Evolutionary conservation across 331 rosid genomes (phyloP).

Genomic region (Malus hybrid): DNA sequence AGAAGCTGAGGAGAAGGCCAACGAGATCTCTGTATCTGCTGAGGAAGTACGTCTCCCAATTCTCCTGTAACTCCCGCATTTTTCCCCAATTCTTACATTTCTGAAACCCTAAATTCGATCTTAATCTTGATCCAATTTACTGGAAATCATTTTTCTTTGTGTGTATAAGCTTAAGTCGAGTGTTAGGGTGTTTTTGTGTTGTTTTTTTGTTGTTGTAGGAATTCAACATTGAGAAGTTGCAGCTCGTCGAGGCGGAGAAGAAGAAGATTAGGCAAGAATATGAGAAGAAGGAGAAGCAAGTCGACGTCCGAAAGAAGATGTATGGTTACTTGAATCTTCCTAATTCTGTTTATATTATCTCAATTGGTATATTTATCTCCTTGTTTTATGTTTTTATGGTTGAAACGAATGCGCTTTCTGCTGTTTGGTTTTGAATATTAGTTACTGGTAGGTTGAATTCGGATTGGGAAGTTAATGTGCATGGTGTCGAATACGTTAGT

Average conservation of each 20-base stretch:
- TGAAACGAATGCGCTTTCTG: neutral
- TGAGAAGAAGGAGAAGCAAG: slow-evolving; percentile 89
- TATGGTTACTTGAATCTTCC: slow-evolving; percentile 16
- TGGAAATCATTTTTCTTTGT: neutral
- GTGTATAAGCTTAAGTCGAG: neutral
- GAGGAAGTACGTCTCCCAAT: slow-evolving; percentile 55
- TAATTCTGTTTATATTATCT: neutral
- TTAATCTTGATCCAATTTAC: neutral
- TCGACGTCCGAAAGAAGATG: slow-evolving; percentile 94
- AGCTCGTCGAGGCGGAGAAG: slow-evolving; percentile 89
- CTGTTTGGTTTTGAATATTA: neutral
- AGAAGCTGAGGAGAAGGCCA: slow-evolving; percentile 98
- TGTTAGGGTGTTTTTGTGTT: no score
- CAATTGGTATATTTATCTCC: neutral
- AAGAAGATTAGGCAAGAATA: slow-evolving; percentile 96
- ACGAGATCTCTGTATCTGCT: slow-evolving; percentile 98
- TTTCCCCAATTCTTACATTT: neutral
- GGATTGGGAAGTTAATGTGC: neutral
- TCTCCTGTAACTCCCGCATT: neutral
- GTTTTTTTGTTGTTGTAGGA: slow-evolving; percentile 30
- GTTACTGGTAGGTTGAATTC: neutral
- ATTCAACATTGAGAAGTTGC: slow-evolving; percentile 94
- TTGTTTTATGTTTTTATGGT: neutral
- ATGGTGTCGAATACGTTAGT: neutral
- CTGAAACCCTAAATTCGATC: neutral